A percentile compares a stretch with the other conserved stretches of the same genome.
Evolutionary conservation across 1,284 basidiomycete genomes (phyloP).

Genomic region (Naganishia liquefaciens): DNA sequence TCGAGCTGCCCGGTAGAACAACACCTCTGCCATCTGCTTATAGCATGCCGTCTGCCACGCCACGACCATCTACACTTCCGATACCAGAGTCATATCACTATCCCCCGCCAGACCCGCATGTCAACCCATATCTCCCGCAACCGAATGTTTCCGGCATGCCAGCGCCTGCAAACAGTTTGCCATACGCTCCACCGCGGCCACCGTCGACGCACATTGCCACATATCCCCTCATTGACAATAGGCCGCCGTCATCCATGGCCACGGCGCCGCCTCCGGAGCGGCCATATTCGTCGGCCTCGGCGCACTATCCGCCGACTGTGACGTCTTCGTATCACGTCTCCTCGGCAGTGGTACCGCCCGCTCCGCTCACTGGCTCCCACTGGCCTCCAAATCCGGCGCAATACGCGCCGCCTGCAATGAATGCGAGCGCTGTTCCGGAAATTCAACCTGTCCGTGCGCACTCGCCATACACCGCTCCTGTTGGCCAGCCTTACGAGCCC

Average conservation of each 20-base stretch:
- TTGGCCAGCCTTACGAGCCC: background rate
- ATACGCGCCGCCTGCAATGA: background rate
- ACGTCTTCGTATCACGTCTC: slow-evolving; percentile 18
- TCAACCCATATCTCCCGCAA: background rate
- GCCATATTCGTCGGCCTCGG: slow-evolving; percentile 17
- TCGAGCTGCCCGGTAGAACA: slow-evolving; percentile 8
- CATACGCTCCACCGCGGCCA: slow-evolving; percentile 11
- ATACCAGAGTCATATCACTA: slow-evolving; percentile 4
- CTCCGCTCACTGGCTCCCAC: background rate
- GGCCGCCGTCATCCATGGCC: slow-evolving; percentile 26
- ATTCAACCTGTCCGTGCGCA: background rate
- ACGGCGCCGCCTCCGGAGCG: slow-evolving; percentile 7
- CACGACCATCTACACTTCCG: background rate
- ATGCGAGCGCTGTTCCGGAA: background rate
- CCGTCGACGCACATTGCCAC: slow-evolving; percentile 17
- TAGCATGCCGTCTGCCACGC: background rate
- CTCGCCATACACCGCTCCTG: background rate
- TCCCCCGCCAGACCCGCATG: background rate
- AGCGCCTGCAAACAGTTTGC: background rate
- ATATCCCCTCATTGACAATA: slow-evolving; percentile 32
- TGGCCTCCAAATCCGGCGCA: background rate
- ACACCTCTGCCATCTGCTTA: background rate
- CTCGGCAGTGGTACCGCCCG: background rate
- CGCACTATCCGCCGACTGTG: slow-evolving; percentile 24
- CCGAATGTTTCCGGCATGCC: background rate